Percentiles rank a stretch among this genome's conserved stretches.
Conservation (phyloP, 768 basidiomycete species). For the Candolleomyces eurysporus region DNA sequence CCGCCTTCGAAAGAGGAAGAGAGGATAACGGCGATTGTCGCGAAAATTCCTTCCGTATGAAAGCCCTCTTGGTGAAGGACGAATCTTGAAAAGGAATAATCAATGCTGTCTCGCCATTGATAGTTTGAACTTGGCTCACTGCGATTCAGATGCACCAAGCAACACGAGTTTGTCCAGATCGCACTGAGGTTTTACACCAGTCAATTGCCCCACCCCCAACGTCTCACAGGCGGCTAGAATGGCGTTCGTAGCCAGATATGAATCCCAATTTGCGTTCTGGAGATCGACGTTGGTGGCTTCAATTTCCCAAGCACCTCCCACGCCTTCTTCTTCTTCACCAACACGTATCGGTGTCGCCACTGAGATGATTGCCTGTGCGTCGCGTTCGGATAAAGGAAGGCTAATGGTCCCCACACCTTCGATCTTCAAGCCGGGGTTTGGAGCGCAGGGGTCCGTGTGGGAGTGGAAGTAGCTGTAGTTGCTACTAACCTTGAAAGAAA, state of each 20-base stretch:
- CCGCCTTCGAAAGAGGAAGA: too few species aligned
- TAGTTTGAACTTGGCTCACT: constrained; percentile 35
- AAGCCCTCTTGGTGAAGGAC: constrained; percentile 30
- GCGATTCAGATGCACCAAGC: too few species aligned
- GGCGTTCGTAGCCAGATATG: constrained; percentile 28
- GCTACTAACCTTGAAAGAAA: constrained; percentile 31
- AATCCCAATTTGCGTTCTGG: constrained; percentile 38
- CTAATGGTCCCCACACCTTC: constrained; percentile 40
- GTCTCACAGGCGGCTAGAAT: constrained; percentile 27
- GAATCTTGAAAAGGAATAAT: not conserved
- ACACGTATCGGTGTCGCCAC: constrained; percentile 13
- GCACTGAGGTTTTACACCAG: constrained; percentile 20
- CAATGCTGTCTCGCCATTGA: constrained; percentile 36
- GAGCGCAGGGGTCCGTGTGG: constrained; percentile 23
- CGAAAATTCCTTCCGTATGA: constrained; percentile 50
- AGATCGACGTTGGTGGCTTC: constrained; percentile 38
- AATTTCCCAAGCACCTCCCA: constrained; percentile 53
- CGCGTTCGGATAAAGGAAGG: constrained; percentile 38
- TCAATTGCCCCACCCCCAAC: constrained; percentile 32
- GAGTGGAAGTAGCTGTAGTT: constrained; percentile 25
- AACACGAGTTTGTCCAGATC: too few species aligned
- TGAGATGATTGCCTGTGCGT: constrained; percentile 36
- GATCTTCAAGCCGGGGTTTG: constrained; percentile 40
- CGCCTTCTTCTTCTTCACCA: constrained; percentile 6
- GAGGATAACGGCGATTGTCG: constrained; percentile 45